Evolutionary conservation across 139 green algal species (phyloP).

Genomic region (Chlorella sp.): DNA sequence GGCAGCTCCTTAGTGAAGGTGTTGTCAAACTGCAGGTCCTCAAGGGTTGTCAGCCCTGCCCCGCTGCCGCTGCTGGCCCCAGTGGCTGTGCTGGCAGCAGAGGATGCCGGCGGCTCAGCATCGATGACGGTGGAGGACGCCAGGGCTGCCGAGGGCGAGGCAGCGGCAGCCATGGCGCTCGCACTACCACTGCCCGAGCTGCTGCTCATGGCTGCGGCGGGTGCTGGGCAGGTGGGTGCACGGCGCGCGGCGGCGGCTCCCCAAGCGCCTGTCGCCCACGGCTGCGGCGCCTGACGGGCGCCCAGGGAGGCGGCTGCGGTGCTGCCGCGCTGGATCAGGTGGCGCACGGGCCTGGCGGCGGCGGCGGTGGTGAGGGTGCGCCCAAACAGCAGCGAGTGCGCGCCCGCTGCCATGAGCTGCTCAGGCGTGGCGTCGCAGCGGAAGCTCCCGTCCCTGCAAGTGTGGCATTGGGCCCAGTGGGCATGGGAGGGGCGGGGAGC

Average conservation of each 20-base stretch:
- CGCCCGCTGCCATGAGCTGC: no score
- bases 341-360: no score
- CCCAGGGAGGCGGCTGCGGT: no score
- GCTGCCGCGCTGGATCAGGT: no score
- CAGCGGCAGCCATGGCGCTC: not conserved
- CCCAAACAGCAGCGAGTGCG: no score
- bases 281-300: not conserved
- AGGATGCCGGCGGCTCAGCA: not conserved
- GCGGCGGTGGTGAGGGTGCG: no score
- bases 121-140: not conserved
- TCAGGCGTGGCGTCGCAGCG: no score
- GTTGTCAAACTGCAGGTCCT: slow-evolving; percentile 76
- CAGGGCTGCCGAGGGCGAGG: not conserved
- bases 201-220: slow-evolving; percentile 27
- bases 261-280: not conserved
- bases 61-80: not conserved
- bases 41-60: slow-evolving; percentile 8
- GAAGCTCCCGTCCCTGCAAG: no score
- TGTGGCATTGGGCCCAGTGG: no score
- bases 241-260: not conserved
- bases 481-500: no score
- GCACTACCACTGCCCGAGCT: not conserved
- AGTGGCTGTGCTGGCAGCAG: not conserved
- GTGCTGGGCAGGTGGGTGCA: not conserved
- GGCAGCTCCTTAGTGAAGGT: slow-evolving; percentile 81